phyloP scores from a whole-genome alignment of 192 early-diverging fungal species.

The Podila epigama region DNA sequence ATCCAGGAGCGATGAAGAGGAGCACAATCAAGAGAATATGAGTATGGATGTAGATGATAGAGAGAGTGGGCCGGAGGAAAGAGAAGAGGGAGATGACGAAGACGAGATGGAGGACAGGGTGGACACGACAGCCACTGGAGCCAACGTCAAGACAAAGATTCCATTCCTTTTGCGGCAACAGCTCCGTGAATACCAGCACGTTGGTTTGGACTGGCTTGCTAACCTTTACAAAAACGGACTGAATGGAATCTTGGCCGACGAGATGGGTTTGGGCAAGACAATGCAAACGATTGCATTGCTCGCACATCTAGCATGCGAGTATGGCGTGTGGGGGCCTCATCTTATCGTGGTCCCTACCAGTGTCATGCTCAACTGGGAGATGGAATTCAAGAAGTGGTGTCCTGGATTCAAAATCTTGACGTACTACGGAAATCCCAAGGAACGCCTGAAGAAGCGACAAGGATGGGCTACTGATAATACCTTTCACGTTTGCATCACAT shows the following conservation, averaged over 20 bases:
- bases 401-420: conserved; percentile 77
- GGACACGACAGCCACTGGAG: conserved; percentile 48
- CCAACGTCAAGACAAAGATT: conserved; percentile 57
- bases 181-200: conserved; percentile 89
- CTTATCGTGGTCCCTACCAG: conserved; percentile 81
- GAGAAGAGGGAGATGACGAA: background rate
- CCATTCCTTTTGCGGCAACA: conserved; percentile 70
- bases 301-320: conserved; percentile 70
- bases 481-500: conserved; percentile 71
- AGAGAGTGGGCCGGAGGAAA: too few species aligned
- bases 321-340: conserved; percentile 69
- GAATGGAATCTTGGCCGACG: conserved; percentile 77
- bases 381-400: conserved; percentile 74
- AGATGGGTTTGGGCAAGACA: conserved; percentile 74
- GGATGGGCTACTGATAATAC: conserved; percentile 68
- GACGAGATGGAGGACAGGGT: too few species aligned
- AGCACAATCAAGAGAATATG: conserved; percentile 17
- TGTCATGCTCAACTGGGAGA: conserved; percentile 83
- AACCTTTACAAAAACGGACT: conserved; percentile 84
- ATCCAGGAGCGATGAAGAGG: too few species aligned
- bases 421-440: conserved; percentile 75
- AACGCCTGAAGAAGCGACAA: conserved; percentile 66
- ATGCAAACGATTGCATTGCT: conserved; percentile 74
- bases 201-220: conserved; percentile 91
- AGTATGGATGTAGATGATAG: conserved; percentile 24